phyloP scores from a whole-genome alignment of 129 eudicot genomes.

The Oenanthe sinensis region DNA sequence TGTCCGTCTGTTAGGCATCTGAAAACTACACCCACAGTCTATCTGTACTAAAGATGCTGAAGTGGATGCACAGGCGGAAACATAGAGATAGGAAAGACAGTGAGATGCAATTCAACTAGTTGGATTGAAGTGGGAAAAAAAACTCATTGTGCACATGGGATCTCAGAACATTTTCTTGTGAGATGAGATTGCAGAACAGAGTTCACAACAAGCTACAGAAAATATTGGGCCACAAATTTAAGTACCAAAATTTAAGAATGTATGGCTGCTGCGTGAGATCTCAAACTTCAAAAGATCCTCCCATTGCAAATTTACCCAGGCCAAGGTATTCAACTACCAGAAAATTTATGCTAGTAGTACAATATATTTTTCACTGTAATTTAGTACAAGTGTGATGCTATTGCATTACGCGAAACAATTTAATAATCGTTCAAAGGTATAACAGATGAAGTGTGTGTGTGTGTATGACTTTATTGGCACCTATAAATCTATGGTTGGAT shows the following conservation, averaged over 20 bases:
- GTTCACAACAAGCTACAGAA: neutral
- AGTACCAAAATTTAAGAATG: neutral
- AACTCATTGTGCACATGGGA: neutral
- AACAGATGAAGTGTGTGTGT: neutral
- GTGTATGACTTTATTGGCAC: neutral
- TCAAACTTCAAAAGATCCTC: neutral
- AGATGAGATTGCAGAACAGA: neutral
- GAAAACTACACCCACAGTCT: neutral
- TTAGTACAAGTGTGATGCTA: neutral
- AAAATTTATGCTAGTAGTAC: neutral
- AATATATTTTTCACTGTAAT: neutral
- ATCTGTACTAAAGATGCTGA: too few species aligned
- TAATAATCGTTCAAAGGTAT: neutral
- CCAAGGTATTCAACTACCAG: neutral
- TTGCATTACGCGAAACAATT: neutral
- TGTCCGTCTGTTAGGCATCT: neutral
- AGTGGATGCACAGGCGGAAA: neutral
- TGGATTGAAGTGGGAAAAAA: too few species aligned
- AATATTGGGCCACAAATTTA: neutral
- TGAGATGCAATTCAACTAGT: too few species aligned
- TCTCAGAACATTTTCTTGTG: neutral
- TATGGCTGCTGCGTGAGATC: neutral
- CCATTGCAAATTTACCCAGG: neutral
- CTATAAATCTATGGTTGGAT: neutral
- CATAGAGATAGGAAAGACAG: neutral